Base-by-base conservation (phyloP, 169 alveolate genomes). In the Plasmodium vinckei region DNA sequence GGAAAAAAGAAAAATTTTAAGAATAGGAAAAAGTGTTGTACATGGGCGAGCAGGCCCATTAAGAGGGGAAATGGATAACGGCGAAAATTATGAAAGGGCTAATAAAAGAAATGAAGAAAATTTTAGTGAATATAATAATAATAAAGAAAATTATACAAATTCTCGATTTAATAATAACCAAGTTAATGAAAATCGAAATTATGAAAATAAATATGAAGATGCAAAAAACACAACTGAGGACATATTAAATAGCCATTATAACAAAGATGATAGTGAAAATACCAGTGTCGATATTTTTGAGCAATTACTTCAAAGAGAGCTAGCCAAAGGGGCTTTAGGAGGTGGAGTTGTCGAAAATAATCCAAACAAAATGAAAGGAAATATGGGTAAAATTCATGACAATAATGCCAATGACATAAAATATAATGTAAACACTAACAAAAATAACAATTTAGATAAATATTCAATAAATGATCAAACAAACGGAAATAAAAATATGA, bases 41-140 rank as follows among this genome's bases (percentile, higher is more conserved):
- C 91, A 84, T 25, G 91, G 91, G n/a, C 91, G 91, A 53, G 60
- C 73, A 17, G 91, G 91, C 19, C 91, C 91, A 15, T 39, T 84
- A 65, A 54, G 87, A 49, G 91, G 91, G 25, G 91, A 84, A 33
- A 33, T 57, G 42, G 54, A 25, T 3, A 39, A 69, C n/a, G 69
- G 10, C 9, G 70, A 61, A n/a, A 54, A 82, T 33, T 33, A 5
- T 33, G 23, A 71, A 82, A 64, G 70, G 49, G 42, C 53, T 6
- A 46, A 54, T 19, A 51, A 63, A 60, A 19, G 44, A 67, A 12
- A 44, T 21, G 27, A 23, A 13, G 13, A 63, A 33, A 25, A 23
- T 9, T 51, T 5, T 51, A 51, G 6, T 51, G 59, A 51, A n/a
- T 12, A 19, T 7, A 49, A 12, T 19, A 64, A 64, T 9, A n/a